Evolutionary conservation across 768 basidiomycete genomes (phyloP), one percentile per base, ranked within the genome.

Genomic region (Lentinula boryana): DNA sequence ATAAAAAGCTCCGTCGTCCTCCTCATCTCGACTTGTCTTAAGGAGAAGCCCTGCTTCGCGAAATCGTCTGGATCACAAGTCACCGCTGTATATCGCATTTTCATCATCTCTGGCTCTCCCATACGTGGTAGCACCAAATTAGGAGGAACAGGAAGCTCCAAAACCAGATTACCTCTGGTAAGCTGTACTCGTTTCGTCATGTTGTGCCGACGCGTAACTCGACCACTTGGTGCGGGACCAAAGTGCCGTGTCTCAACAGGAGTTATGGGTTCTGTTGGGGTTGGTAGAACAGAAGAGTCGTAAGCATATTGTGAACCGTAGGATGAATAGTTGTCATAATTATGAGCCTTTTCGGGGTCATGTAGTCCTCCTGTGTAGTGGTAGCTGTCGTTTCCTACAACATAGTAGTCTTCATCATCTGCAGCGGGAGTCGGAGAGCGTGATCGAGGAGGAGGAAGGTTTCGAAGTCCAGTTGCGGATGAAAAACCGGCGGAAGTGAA

Each of bases 61-160:
- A 95, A 97, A 36, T 95, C 88, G 69, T 98, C 91, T 1, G 95
- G 95, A 69, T 95, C 93, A 70, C 94, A 93, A 9, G 94, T 97
- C 5, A 95, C 89, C 0, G 93, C 94, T 5, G 95, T 94, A 70
- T 88, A 93, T 61, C 90, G 79, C 23, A 86, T 84, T 68, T 84
- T 81, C 65, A 77, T 84, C 69, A 87, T 91, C 72, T 95, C 91
- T 49, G 84, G 78, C 66, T 88, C 82, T 60, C 88, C 84, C 50
- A 80, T 73, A 67, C 89, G 72, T 33, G 90, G 88, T 61, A 97
- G 72, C 18, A 94, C 84, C 43, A 98, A 78, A 67, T 88, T 89
- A 3, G 91, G 86, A 6, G 95, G 95, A 2, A 97, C 91, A 51
- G 84, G 80, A 60, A 95, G 76, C 64, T 95, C 87, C 15, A 95